Base-by-base conservation (phyloP, 345 rosid genomes). In the Rhodamnia argentea region DNA sequence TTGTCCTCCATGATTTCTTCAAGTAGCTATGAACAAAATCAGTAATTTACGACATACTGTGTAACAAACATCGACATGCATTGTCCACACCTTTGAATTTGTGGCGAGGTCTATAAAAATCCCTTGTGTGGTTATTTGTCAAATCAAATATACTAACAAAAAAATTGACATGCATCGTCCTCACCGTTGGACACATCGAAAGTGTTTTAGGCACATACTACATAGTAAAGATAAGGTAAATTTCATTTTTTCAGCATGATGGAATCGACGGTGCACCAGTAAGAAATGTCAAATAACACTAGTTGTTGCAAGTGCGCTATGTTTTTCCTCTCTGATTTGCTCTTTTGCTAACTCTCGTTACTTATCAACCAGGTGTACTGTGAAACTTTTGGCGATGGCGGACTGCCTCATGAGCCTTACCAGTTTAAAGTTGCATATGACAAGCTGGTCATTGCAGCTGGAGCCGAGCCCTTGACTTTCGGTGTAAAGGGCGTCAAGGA, bases 391-490 rank as follows among this genome's bases (percentile, higher is more conserved):
- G 91, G 92, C 85, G 88, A 92, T 44, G 92, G 93, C 0, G 91
- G 86, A 53, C 83, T 93, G 81, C 87, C 93, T 60, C 44, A 88
- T 4, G 93, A 95, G 83, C 98, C 99, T 84, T 91, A 94, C 92
- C 88, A 83, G 86, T 97, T 96, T 87, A 95, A 92, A 90, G 97
- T 96, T 16, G 98, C 98, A 18, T 95, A 97, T 84, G 99, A 97
- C 91, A 97, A 96, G 89, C 93, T 97, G 5, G 93, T 94, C 75
- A 93, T 97, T 55, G 97, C 98, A 85, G 93, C 96, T 15, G 98
- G 99, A 85, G 95, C 99, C 8, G 98, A 95, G 91, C 98, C 99
- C 44, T 85, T 95, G 85, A 97, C 99, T 83, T 97, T 97, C 44
- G 99, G 99, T 52, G 90, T 97, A 70, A 94, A 93, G 85, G 99